These are phyloP conservation scores for Fomitiporia mediterranea DNA, from an alignment of 1,284 basidiomycete species.

Conservation along the genomic window DNA sequence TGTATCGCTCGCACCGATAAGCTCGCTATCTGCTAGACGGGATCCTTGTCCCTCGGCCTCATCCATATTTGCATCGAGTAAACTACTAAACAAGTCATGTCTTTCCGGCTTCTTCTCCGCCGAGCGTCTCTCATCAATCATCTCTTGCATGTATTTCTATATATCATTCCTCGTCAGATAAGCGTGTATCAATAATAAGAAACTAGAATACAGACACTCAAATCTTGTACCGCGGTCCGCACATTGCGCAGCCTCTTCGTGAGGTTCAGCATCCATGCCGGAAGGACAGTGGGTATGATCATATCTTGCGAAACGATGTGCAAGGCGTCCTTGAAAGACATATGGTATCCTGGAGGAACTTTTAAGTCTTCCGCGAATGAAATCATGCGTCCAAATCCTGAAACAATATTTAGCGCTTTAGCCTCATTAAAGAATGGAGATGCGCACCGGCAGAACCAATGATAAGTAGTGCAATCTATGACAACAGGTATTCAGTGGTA, in stretches of 20 bases:
- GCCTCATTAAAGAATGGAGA: constrained; percentile 29
- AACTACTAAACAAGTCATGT: constrained; percentile 20
- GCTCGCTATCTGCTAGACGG: constrained; percentile 18
- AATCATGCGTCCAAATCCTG: constrained; percentile 37
- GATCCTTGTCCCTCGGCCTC: constrained; percentile 12
- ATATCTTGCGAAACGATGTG: constrained; percentile 23
- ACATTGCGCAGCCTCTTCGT: constrained; percentile 8
- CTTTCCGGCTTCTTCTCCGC: constrained; percentile 17
- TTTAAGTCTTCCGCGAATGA: constrained; percentile 18
- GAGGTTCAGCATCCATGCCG: constrained; percentile 15
- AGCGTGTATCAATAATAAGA: too few species aligned
- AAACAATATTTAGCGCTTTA: constrained; percentile 19
- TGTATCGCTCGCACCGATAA: constrained; percentile 11
- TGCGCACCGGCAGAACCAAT: constrained; percentile 36
- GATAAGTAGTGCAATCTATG: constrained; percentile 28
- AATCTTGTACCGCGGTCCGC: constrained; percentile 10
- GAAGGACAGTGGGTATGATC: constrained; percentile 14
- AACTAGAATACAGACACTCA: constrained; percentile 12
- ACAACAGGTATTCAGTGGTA: background rate
- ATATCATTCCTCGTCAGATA: too few species aligned
- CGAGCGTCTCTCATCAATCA: constrained; percentile 19
- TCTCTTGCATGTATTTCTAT: constrained; percentile 22
- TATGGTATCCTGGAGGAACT: constrained; percentile 20
- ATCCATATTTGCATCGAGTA: constrained; percentile 20
- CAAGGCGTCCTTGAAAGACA: constrained; percentile 26